A percentile compares a stretch with the other conserved stretches of the same genome.
Conservation (phyloP, 148 eudicot species). For the Heliosperma pusillum region DNA sequence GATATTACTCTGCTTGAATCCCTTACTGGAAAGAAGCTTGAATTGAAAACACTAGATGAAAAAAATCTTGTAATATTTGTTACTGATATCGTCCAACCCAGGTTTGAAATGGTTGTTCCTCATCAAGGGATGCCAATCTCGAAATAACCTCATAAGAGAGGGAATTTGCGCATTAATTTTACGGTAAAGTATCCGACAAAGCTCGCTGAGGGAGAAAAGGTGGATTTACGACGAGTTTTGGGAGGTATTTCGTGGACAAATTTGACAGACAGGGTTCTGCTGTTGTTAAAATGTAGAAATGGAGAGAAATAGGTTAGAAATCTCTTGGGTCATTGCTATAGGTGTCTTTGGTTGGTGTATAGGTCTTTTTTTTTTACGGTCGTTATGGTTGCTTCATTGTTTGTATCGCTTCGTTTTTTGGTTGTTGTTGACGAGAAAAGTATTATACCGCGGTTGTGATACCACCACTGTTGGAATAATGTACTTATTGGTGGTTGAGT, state of each 20-base stretch:
- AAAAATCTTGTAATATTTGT: conserved; percentile 45
- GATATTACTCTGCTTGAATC: conserved; percentile 66
- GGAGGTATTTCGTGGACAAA: conserved; percentile 37
- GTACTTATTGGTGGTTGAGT: too few relatives aligned
- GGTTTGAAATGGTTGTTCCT: conserved; percentile 48
- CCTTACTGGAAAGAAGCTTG: conserved; percentile 63
- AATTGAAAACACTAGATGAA: conserved; percentile 58
- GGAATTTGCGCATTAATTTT: conserved; percentile 57
- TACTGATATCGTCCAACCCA: conserved; percentile 57
- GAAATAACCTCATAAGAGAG: conserved; percentile 57
- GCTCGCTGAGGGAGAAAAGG: conserved; percentile 56
- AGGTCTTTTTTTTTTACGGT: too few relatives aligned
- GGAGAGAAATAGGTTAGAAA: too few relatives aligned
- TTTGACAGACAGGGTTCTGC: too few relatives aligned
- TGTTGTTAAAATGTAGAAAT: too few relatives aligned
- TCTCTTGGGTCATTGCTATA: too few relatives aligned
- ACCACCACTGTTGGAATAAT: too few relatives aligned
- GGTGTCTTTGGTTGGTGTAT: too few relatives aligned
- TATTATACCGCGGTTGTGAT: too few relatives aligned
- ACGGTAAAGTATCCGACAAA: conserved; percentile 59
- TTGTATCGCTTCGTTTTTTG: too few relatives aligned
- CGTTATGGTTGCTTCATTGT: too few relatives aligned
- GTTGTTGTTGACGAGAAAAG: too few relatives aligned
- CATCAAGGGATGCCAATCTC: conserved; percentile 80
- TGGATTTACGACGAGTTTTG: conserved; percentile 50